Base-by-base conservation (phyloP, 306 rosid species). In the Lotus japonicus region DNA sequence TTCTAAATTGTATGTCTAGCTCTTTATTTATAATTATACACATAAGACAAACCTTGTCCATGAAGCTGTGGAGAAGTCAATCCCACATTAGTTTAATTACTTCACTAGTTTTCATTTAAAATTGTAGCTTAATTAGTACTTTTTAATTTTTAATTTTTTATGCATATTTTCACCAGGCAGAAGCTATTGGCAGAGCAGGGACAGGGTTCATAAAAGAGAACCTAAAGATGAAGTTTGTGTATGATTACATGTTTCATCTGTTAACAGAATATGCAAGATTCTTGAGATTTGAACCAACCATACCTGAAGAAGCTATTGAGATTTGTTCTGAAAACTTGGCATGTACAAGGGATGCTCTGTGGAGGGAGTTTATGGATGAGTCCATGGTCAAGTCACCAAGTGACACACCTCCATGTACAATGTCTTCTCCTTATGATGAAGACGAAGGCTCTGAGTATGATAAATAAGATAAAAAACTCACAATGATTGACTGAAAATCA, bases 221-320 rank as follows among this genome's bases (percentile, higher is more conserved):
- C 4, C 28, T 82, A n/a, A 75, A 62, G 21, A 79, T 82, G 77
- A 69, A 61, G 9, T 71, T 66, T 21, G 86, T 82, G 56, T 82
- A 82, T 53, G 86, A 79, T 61, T 82, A 75, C 39, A 79, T 66
- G 81, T 63, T 79, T 19, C 81, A 82, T 65, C 15, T 71, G 10
- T 59, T 79, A 11, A 59, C 1, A n/a, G 83, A 79, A 57, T 82
- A 79, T 63, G 73, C 81, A 71, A 79, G 19, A 33, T 83, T 82
- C 11, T 11, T 71, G 66, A 82, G 19, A 50, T 82, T 74, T 54
- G 31, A 75, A 64, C 79, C 86, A 11, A 58, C 3, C 9, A 75
- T 82, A 70, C 79, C 76, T 14, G 39, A 0, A 41, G 63, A 58
- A 15, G 83, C 81, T 7, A 15, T 11, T 4, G 75, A 80, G 78